A percentile compares a stretch with the other conserved stretches of the same genome.
Conservation (phyloP, 2,329 filamentous ascomycete species). For the Scedosporium minutisporum region DNA sequence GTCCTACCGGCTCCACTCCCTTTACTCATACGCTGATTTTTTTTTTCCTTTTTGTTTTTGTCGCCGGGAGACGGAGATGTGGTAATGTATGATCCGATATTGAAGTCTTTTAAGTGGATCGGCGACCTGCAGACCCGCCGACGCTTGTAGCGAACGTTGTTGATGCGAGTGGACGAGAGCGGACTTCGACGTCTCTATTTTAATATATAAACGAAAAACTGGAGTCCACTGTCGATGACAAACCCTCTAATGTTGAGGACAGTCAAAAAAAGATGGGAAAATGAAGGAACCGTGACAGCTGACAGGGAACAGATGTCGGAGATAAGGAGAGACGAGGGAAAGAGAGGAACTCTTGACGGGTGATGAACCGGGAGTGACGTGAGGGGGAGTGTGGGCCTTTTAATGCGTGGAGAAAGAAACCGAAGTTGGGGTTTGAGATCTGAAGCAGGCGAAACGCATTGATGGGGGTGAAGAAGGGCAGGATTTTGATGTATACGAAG, state of each 20-base stretch:
- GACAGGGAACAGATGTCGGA: neutral
- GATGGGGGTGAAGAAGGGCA: neutral
- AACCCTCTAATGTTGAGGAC: neutral
- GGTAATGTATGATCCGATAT: neutral
- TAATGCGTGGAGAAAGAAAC: neutral
- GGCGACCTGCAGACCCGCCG: neutral
- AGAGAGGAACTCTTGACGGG: neutral
- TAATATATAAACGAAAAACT: neutral
- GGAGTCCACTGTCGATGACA: neutral
- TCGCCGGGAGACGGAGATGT: neutral
- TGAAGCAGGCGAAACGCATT: neutral
- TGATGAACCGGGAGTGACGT: neutral
- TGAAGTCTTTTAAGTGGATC: neutral
- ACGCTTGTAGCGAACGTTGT: neutral
- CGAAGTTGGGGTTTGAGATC: slow-evolving; percentile 1
- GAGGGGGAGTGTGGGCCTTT: neutral
- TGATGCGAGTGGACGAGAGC: neutral
- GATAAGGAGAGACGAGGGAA: neutral
- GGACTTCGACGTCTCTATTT: neutral
- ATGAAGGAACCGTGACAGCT: no score
- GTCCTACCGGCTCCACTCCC: neutral
- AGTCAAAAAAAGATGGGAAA: no score
- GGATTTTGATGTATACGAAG: neutral
- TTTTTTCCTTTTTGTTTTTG: neutral
- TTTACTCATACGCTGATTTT: neutral